These are phyloP conservation scores for Candida neerlandica DNA, from an alignment of 1,139 yeast species.

Conservation along the genomic window DNA sequence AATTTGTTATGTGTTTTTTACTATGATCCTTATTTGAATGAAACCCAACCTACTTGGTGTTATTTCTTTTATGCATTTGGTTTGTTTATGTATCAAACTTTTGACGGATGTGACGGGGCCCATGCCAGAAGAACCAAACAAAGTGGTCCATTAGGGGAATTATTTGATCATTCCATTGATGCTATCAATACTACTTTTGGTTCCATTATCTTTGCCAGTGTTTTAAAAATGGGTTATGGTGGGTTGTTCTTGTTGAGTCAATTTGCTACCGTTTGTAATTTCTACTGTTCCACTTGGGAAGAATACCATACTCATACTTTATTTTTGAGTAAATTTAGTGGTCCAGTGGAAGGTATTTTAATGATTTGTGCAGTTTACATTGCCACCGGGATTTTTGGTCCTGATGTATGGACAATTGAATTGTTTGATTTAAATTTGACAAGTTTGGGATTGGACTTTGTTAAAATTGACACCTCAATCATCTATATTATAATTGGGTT, in stretches of 20 bases:
- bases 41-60: constrained; percentile 75
- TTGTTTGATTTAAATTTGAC: constrained; percentile 37
- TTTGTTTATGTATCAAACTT: constrained; percentile 87
- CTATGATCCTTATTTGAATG: constrained; percentile 69
- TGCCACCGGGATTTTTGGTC: constrained; percentile 70
- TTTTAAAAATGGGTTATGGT: constrained; percentile 71
- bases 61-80: constrained; percentile 82
- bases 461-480: constrained; percentile 39
- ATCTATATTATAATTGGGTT: constrained; percentile 53
- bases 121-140: constrained; percentile 95
- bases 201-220: constrained; percentile 70
- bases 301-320: constrained; percentile 89
- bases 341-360: constrained; percentile 93
- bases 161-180: constrained; percentile 92
- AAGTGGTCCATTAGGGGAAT: constrained; percentile 91
- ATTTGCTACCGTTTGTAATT: constrained; percentile 77
- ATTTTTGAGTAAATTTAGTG: constrained; percentile 78
- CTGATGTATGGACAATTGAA: constrained; percentile 61
- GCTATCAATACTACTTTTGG: constrained; percentile 89
- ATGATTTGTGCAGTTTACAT: constrained; percentile 58
- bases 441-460: constrained; percentile 29
- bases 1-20: constrained; percentile 69
- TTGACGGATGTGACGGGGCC: constrained; percentile 95
- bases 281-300: constrained; percentile 94
- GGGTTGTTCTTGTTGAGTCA: constrained; percentile 66